Evolutionary conservation across 768 basidiomycete species (phyloP).

Genomic region (Ramaria rubella): DNA sequence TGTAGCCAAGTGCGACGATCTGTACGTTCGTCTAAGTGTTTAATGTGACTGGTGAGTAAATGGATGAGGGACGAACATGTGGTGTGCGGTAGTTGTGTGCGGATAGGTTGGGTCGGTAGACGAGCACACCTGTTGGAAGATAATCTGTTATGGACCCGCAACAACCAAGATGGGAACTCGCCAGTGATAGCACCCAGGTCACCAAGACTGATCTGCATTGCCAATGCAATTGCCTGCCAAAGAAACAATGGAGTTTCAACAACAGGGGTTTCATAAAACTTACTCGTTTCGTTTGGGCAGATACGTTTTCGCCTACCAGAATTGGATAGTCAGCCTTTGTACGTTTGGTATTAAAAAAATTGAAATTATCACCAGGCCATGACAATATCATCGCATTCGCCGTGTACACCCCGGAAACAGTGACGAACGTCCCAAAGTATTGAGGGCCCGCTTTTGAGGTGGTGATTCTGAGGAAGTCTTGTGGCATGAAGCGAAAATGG

Average conservation of each 20-base stretch:
- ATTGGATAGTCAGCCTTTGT: constrained; percentile 15
- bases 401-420: constrained; percentile 50
- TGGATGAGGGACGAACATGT: constrained; percentile 23
- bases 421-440: constrained; percentile 52
- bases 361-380: neutral
- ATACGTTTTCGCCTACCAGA: constrained; percentile 65
- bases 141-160: neutral
- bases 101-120: constrained; percentile 46
- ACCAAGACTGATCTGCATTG: constrained; percentile 58
- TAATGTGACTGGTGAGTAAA: neutral
- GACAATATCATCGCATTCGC: constrained; percentile 47
- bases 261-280: neutral
- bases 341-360: neutral
- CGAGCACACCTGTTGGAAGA: constrained; percentile 32
- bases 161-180: neutral
- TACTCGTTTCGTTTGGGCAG: constrained; percentile 53
- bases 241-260: neutral
- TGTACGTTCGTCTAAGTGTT: neutral
- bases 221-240: constrained; percentile 43
- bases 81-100: constrained; percentile 45
- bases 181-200: constrained; percentile 55
- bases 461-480: neutral
- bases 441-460: constrained; percentile 40
- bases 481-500: neutral
- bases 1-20: constrained; percentile 7